Percentiles rank a stretch among this genome's conserved stretches.
phyloP scores from a whole-genome alignment of 2,329 filamentous ascomycete species.

The Mycosphaerella sp. region DNA sequence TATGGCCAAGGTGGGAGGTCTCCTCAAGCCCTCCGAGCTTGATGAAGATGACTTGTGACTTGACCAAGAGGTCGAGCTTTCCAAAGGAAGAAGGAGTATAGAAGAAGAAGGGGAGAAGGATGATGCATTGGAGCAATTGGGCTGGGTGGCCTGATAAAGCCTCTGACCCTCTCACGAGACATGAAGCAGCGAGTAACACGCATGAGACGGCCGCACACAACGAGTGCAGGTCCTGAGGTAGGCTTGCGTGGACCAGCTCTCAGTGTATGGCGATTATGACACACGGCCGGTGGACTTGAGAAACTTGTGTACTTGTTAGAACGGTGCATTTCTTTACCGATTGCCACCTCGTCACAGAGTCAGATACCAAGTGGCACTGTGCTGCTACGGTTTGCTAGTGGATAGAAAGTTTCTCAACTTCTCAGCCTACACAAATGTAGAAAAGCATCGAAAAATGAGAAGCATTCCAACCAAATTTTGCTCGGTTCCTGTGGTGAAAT shows the following conservation, averaged over 20 bases:
- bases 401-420: too few species aligned
- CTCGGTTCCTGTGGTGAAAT: too few species aligned
- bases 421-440: too few species aligned
- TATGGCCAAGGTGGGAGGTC: slow-evolving; percentile 86
- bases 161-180: neutral
- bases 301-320: neutral
- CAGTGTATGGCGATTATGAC: neutral
- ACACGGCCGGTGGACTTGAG: neutral
- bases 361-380: neutral
- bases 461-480: too few species aligned
- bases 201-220: slow-evolving; percentile 8
- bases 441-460: too few species aligned
- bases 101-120: neutral
- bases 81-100: slow-evolving; percentile 6
- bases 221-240: slow-evolving; percentile 8
- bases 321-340: neutral
- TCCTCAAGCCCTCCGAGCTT: slow-evolving; percentile 95
- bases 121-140: slow-evolving; percentile 10
- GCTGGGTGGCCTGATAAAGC: slow-evolving; percentile 3
- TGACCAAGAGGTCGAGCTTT: slow-evolving; percentile 39
- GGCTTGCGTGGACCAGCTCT: slow-evolving; percentile 3
- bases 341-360: neutral
- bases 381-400: too few species aligned
- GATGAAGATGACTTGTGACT: slow-evolving; percentile 82
- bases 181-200: neutral